Base-by-base conservation (phyloP, 2,329 filamentous ascomycete species). In the Trichoderma hamatum region DNA sequence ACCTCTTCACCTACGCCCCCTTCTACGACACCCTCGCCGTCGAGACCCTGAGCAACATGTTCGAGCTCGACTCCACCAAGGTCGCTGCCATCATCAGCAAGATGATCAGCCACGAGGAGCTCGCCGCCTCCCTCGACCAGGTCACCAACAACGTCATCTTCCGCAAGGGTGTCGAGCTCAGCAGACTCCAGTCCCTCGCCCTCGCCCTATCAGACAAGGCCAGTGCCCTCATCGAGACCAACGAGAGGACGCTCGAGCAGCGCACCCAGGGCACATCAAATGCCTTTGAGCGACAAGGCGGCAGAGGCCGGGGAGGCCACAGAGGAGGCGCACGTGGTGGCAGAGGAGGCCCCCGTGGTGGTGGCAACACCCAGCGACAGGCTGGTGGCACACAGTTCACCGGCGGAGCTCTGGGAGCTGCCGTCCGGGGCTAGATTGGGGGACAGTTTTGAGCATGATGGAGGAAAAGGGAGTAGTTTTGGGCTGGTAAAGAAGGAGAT, bases 21-120 rank as follows among this genome's bases (percentile, higher is more conserved):
- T 99, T 96, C 87, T 99, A 99, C 85, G 96, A 99, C 83, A 98
- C 96, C 26, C 89, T 99, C 70, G 91, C 94, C 70, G 87, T 97
- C 75, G 86, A 88, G 73, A 96, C 94, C 28, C 87, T 99, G 71
- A 91, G 93, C 72, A 85, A 84, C 73, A 99, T 99, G 96, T 99
- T 99, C 81, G 96, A 99, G 82, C 90, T 99, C 28, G 88, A 94
- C 69, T 85, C 91, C 75, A 89, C 91, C 83, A 98, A 98, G 87
- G 94, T 97, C 63, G 86, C 92, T n/a, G 94, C 96, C 43, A 90
- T 99, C 68, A 90, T 99, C 77, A 97, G 93, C 87, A 97, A 97
- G 86, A 99, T 99, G 96, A 98, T 99, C 81, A 97, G 94, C 76
- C 96, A 99, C 84, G 96, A 99, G 83, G 96, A 99, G 82, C 90